These are phyloP conservation scores for Cornus kousa DNA, from an alignment of 148 eudicot genomes.

Conservation along the genomic window DNA sequence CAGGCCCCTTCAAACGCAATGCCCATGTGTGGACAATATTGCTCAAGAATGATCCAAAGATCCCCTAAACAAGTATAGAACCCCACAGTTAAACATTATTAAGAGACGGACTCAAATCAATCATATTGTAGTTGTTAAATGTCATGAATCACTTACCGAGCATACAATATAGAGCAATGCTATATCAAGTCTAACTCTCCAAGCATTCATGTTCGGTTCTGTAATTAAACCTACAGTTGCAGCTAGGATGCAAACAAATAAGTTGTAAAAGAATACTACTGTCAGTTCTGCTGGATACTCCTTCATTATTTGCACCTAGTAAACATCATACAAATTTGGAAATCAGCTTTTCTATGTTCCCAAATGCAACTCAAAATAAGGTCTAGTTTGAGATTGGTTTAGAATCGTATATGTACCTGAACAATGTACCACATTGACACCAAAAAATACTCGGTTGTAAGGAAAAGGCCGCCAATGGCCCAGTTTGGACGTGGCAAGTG, in stretches of 20 bases:
- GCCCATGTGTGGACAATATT: slow-evolving; percentile 57
- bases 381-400: background rate
- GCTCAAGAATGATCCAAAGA: slow-evolving; percentile 46
- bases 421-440: slow-evolving; percentile 68
- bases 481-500: slow-evolving; percentile 37
- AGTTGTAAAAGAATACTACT: slow-evolving; percentile 65
- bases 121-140: background rate
- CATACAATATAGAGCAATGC: slow-evolving; percentile 57
- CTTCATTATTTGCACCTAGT: slow-evolving; percentile 60
- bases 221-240: slow-evolving; percentile 39
- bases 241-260: slow-evolving; percentile 41
- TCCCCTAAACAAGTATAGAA: slow-evolving; percentile 26
- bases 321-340: background rate
- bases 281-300: slow-evolving; percentile 69
- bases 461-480: slow-evolving; percentile 59
- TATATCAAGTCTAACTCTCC: slow-evolving; percentile 51
- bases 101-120: background rate
- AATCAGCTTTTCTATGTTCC: background rate
- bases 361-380: background rate
- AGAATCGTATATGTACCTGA: slow-evolving; percentile 40
- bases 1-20: slow-evolving; percentile 59
- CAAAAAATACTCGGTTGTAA: slow-evolving; percentile 54
- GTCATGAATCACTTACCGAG: slow-evolving; percentile 37
- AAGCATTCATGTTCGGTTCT: slow-evolving; percentile 43
- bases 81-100: background rate